Conservation (phyloP, 306 rosid genomes). For the Lupinus albus region DNA sequence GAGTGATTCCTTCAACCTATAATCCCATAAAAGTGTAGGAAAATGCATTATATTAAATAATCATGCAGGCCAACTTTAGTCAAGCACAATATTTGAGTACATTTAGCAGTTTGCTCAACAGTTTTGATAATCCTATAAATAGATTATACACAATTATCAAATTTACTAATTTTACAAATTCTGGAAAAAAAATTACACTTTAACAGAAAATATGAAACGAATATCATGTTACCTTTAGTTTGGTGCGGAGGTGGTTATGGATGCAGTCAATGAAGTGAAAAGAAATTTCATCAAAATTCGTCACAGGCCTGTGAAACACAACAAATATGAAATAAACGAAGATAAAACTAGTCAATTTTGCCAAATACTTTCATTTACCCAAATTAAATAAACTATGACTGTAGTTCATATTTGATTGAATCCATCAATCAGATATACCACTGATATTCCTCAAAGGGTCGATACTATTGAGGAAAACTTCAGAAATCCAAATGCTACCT, state of each 20-base stretch:
- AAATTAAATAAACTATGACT: neutral
- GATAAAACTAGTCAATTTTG: neutral
- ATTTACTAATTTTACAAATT: neutral
- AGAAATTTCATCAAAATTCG: slow-evolving; percentile 76
- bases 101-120: neutral
- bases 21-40: slow-evolving; percentile 10
- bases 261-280: slow-evolving; percentile 94
- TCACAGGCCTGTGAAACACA: slow-evolving; percentile 67
- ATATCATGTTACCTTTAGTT: slow-evolving; percentile 52
- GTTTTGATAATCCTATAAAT: neutral
- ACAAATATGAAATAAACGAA: slow-evolving; percentile 33
- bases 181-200: neutral
- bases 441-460: slow-evolving; percentile 15
- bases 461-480: neutral
- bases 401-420: slow-evolving; percentile 11
- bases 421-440: slow-evolving; percentile 10
- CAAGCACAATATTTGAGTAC: neutral
- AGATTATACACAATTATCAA: slow-evolving; percentile 25
- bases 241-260: slow-evolving; percentile 68
- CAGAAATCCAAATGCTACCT: slow-evolving; percentile 24
- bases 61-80: neutral
- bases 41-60: slow-evolving; percentile 22
- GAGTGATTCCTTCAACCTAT: slow-evolving; percentile 58
- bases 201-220: slow-evolving; percentile 16
- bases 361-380: neutral